A percentile compares a stretch with the other conserved stretches of the same genome.
phyloP scores from a whole-genome alignment of 78 protist species.

The Blattamonas nauphoetae region DNA sequence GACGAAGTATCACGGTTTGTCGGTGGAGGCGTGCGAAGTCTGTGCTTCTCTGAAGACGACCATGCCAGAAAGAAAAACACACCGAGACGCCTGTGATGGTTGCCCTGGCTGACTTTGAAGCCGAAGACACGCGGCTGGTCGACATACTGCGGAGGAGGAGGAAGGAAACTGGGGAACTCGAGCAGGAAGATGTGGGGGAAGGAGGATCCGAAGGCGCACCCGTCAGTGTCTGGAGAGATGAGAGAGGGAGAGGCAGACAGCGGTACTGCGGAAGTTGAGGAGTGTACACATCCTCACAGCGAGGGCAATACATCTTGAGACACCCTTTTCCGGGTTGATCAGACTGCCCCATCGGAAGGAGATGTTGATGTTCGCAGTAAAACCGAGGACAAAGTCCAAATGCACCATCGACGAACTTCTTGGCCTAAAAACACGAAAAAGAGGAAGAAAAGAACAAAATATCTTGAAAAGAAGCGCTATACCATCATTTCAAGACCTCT shows the following conservation, averaged over 20 bases:
- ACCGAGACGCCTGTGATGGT: no score
- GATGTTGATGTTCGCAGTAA: neutral
- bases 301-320: conserved; percentile 4
- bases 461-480: neutral
- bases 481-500: neutral
- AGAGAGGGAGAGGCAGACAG: neutral
- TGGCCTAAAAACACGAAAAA: neutral
- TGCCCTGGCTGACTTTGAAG: neutral
- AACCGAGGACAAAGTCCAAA: conserved; percentile 5
- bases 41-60: no score
- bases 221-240: neutral
- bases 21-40: no score
- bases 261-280: neutral
- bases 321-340: conserved; percentile 1
- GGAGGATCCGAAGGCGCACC: neutral
- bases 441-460: neutral
- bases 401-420: neutral
- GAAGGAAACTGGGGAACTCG: neutral
- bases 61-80: no score
- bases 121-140: neutral
- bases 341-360: neutral
- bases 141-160: neutral
- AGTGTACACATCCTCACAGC: neutral
- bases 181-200: neutral
- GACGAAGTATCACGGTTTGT: no score